Percentiles rank a stretch among this genome's conserved stretches.
Evolutionary conservation across 2,329 filamentous ascomycete genomes (phyloP).

Genomic region (Trichoderma sp.): DNA sequence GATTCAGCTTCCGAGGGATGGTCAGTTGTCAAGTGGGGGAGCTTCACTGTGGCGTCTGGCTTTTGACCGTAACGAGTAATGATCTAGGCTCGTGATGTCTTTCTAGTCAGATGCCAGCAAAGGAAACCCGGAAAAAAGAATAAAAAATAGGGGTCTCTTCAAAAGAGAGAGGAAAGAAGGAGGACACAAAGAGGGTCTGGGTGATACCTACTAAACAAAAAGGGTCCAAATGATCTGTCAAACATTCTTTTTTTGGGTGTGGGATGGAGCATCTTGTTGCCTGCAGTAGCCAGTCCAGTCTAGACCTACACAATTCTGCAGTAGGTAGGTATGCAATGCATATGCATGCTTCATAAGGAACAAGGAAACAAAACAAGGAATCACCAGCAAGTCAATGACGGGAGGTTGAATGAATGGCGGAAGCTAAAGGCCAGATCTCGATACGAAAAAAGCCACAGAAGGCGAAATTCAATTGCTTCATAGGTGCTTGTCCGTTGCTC

Average conservation of each 20-base stretch:
- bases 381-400: not conserved
- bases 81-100: not conserved
- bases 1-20: not conserved
- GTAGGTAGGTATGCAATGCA: not conserved
- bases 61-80: conserved; percentile 3
- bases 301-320: not conserved
- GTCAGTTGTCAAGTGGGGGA: not conserved
- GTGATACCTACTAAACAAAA: not conserved
- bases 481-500: not conserved
- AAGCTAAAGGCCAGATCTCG: too few relatives aligned
- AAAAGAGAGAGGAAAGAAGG: not conserved
- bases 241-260: not conserved
- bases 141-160: not conserved
- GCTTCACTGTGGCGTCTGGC: conserved; percentile 6
- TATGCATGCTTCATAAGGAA: too few relatives aligned
- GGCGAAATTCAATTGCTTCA: too few relatives aligned
- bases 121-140: not conserved
- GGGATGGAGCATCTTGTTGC: conserved; percentile 2
- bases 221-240: conserved; percentile 14
- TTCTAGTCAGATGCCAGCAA: not conserved
- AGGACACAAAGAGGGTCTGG: not conserved
- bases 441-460: too few relatives aligned
- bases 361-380: too few relatives aligned
- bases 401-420: not conserved
- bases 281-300: too few relatives aligned